phyloP scores from a whole-genome alignment of 2,329 filamentous ascomycete genomes.

The Bipolaris victoriae region DNA sequence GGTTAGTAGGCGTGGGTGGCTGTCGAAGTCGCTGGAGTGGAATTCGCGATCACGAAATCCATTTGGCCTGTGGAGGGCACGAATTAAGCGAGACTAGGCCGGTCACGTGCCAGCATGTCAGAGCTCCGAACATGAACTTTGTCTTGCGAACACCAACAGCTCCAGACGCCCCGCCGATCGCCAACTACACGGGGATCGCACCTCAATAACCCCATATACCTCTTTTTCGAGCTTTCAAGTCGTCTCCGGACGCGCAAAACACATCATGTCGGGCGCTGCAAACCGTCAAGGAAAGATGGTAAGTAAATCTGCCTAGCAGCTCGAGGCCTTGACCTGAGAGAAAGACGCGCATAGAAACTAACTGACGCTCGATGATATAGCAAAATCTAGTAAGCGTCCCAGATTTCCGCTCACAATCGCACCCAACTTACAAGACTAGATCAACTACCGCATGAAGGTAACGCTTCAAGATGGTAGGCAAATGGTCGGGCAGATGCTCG shows the following conservation, averaged over 20 bases:
- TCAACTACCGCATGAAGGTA: slow-evolving; percentile 99
- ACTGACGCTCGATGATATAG: slow-evolving; percentile 56
- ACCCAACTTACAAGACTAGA: slow-evolving; percentile 61
- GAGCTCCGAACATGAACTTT: slow-evolving; percentile 28
- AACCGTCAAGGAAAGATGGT: slow-evolving; percentile 99
- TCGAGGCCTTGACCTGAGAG: slow-evolving; percentile 46
- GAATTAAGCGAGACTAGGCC: slow-evolving; percentile 24
- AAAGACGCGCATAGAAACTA: slow-evolving; percentile 54
- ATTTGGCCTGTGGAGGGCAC: slow-evolving; percentile 32
- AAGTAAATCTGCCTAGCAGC: slow-evolving; percentile 57
- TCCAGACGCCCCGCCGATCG: slow-evolving; percentile 31
- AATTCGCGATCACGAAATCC: slow-evolving; percentile 24
- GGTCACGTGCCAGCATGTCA: slow-evolving; percentile 21
- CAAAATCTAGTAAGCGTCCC: slow-evolving; percentile 66
- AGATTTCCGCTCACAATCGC: slow-evolving; percentile 19
- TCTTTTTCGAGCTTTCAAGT: slow-evolving; percentile 32
- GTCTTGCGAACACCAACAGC: slow-evolving; percentile 28
- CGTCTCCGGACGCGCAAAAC: slow-evolving; percentile 52
- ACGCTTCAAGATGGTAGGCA: slow-evolving; percentile 94
- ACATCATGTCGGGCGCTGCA: slow-evolving; percentile 52
- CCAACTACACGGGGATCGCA: slow-evolving; percentile 25
- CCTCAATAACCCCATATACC: slow-evolving; percentile 7
- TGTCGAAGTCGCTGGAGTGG: slow-evolving; percentile 39
- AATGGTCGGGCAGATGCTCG: slow-evolving; percentile 97
- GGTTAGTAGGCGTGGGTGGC: slow-evolving; percentile 45